Percentiles rank a stretch among this genome's conserved stretches.
Evolutionary conservation across 768 basidiomycete species (phyloP).

Genomic region (Boletus barrowsii): DNA sequence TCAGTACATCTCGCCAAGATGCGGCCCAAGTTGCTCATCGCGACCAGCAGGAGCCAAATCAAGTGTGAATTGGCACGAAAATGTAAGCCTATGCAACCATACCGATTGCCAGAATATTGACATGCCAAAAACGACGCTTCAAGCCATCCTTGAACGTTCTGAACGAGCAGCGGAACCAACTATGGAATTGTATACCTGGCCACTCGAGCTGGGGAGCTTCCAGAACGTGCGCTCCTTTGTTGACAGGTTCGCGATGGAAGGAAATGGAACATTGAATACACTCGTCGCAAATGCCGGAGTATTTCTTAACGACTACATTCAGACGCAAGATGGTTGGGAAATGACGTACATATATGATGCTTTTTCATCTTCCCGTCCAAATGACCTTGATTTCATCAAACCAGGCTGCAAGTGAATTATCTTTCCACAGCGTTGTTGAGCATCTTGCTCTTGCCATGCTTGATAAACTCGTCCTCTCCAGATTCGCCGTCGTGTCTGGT

Average conservation of each 20-base stretch:
- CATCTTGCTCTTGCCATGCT: slow-evolving; percentile 34
- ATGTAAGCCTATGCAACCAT: slow-evolving; percentile 10
- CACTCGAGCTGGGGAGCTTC: slow-evolving; percentile 35
- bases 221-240: slow-evolving; percentile 31
- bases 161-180: slow-evolving; percentile 6
- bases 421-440: slow-evolving; percentile 33
- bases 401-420: slow-evolving; percentile 36
- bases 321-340: too few relatives aligned
- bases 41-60: slow-evolving; percentile 31
- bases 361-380: too few relatives aligned
- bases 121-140: not conserved
- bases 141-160: slow-evolving; percentile 19
- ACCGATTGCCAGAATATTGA: not conserved
- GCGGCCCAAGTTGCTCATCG: slow-evolving; percentile 30
- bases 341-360: too few relatives aligned
- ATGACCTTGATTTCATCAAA: not conserved
- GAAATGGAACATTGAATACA: slow-evolving; percentile 22
- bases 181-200: slow-evolving; percentile 25
- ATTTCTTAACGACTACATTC: not conserved
- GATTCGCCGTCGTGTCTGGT: slow-evolving; percentile 27
- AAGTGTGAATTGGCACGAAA: slow-evolving; percentile 24
- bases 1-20: slow-evolving; percentile 32
- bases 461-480: slow-evolving; percentile 23
- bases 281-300: slow-evolving; percentile 34
- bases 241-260: slow-evolving; percentile 26